Evolutionary conservation across 306 rosid species (phyloP), one percentile per base, ranked within the genome.

Genomic region (Citrullus mucosospermus): DNA sequence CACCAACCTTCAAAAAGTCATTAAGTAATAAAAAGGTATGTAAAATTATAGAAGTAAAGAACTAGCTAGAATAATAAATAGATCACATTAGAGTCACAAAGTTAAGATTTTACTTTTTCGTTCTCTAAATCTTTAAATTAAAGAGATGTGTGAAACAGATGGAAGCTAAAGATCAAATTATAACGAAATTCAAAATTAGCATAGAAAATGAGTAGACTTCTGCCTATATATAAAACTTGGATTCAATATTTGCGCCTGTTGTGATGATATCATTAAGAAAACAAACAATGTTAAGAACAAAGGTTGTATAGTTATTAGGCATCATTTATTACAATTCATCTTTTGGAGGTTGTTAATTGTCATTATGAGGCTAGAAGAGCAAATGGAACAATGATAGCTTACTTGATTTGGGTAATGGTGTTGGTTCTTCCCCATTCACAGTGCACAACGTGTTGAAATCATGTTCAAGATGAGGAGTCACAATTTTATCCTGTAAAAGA

Each of bases 381-480:
- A 0, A 25, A 1, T 25, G 28, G 28, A 25, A 1, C 0, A 25
- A 25, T 25, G 28, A 25, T 25, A 25, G 0, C 28, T 25, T 25
- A 25, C 28, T 25, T 25, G 85, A 78, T 1, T 61, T 55, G 11
- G 87, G 84, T 55, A 71, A 65, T 66, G 56, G 85, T 76, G 55
- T 44, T 8, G 69, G 81, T 46, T 54, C 66, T 75, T 82, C 86
- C 20, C 0, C 68, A 48, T 87, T 88, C 11, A 51, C 82, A 55
- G 82, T 77, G 79, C 98, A 95, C 25, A 95, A 63, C 9, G 89
- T 25, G 76, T 83, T 80, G 17, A 79, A 92, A 81, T 84, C 85
- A 69, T 82, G 87, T 85, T 87, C 87, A 81, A 62, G 81, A 86
- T 91, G 97, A 75, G 98, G 96, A 54, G 88, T 88, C 75, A 87